A percentile compares a stretch with the other conserved stretches of the same genome.
These are phyloP conservation scores for Saitoella complicata DNA, from an alignment of 805 yeast genomes.

Conservation along the genomic window DNA sequence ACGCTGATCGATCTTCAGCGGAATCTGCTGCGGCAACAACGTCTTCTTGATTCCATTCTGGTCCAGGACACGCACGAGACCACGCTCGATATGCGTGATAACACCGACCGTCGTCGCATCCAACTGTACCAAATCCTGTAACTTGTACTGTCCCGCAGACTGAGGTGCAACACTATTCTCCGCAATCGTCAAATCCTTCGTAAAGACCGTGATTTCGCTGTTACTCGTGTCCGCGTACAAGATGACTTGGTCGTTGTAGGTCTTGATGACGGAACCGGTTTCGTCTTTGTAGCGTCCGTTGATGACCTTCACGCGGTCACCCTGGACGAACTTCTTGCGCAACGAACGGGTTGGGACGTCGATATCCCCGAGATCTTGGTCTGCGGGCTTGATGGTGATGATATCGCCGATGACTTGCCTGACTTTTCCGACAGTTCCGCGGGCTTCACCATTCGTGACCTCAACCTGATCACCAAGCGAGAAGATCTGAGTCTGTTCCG, in stretches of 20 bases:
- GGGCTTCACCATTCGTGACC: constrained; percentile 82
- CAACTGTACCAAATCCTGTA: constrained; percentile 79
- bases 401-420: constrained; percentile 50
- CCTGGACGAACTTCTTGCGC: constrained; percentile 72
- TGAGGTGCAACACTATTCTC: constrained; percentile 25
- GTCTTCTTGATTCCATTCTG: constrained; percentile 64
- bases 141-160: constrained; percentile 58
- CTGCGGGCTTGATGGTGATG: constrained; percentile 26
- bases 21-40: constrained; percentile 67
- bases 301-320: constrained; percentile 88
- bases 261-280: constrained; percentile 80
- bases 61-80: constrained; percentile 59
- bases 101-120: constrained; percentile 80
- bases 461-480: constrained; percentile 78
- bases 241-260: constrained; percentile 72
- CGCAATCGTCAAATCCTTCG: constrained; percentile 79
- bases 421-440: constrained; percentile 73
- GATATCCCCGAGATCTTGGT: constrained; percentile 27
- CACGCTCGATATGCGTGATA: constrained; percentile 78
- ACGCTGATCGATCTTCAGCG: constrained; percentile 51
- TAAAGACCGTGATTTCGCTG: constrained; percentile 80
- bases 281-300: constrained; percentile 87
- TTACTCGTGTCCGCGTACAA: constrained; percentile 77
- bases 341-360: constrained; percentile 72
- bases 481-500: constrained; percentile 48